phyloP scores from a whole-genome alignment of 495 filamentous ascomycete species.

The Penicillium argentinense region DNA sequence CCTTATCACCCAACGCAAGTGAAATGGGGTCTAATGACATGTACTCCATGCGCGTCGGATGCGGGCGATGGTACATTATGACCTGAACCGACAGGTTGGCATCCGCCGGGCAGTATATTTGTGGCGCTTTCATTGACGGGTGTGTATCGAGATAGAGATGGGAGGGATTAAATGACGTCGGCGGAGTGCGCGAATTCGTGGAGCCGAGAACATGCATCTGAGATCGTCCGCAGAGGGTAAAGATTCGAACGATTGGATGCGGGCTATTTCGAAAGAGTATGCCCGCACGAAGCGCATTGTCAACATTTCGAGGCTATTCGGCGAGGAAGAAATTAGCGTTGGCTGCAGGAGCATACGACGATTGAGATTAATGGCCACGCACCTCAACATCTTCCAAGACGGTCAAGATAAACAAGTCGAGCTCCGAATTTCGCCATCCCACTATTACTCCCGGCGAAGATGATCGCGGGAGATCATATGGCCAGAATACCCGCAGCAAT shows the following conservation, averaged over 20 bases:
- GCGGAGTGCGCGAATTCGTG: slow-evolving; percentile 58
- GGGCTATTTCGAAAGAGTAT: slow-evolving; percentile 80
- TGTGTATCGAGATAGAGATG: slow-evolving; percentile 69
- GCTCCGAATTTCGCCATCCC: slow-evolving; percentile 90
- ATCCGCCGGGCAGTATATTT: slow-evolving; percentile 66
- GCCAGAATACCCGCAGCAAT: slow-evolving; percentile 98
- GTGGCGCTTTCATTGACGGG: slow-evolving; percentile 58
- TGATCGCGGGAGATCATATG: slow-evolving; percentile 75
- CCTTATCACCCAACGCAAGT: slow-evolving; percentile 80
- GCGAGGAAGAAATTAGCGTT: slow-evolving; percentile 9
- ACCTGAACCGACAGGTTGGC: slow-evolving; percentile 72
- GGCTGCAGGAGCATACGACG: neutral
- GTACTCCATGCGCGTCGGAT: slow-evolving; percentile 91
- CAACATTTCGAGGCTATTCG: slow-evolving; percentile 67
- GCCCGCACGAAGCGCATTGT: slow-evolving; percentile 81
- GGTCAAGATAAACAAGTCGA: slow-evolving; percentile 86
- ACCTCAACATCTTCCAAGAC: slow-evolving; percentile 93
- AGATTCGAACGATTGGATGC: slow-evolving; percentile 78
- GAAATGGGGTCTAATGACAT: slow-evolving; percentile 89
- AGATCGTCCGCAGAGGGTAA: slow-evolving; percentile 76
- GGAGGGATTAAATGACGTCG: slow-evolving; percentile 59
- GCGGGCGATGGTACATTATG: slow-evolving; percentile 82
- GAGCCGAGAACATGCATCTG: slow-evolving; percentile 84
- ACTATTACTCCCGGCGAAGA: slow-evolving; percentile 80
- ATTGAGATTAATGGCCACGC: slow-evolving; percentile 6